Base-by-base conservation (phyloP, 2,329 filamentous ascomycete species). In the Neopestalotiopsis sp. region DNA sequence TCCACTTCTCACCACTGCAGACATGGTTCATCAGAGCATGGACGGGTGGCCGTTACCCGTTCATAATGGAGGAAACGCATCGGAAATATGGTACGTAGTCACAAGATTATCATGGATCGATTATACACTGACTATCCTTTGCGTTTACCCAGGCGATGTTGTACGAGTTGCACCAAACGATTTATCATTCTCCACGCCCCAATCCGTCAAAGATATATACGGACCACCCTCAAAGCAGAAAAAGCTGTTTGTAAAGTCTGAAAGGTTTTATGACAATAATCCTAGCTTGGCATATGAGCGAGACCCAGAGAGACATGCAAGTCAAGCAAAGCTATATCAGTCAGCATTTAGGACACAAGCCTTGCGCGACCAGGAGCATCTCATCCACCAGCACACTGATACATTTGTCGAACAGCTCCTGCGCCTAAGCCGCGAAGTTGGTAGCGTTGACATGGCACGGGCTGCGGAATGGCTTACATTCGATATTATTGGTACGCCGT, bases 81-180 rank as follows among this genome's bases (percentile, higher is more conserved):
- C 30, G 34, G n/a, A 38, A 38, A 24, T 30, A 65, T 13, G 38
- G 38, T 32, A 20, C 53, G 34, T 65, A 13, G 10, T 1, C 12
- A 1, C 5, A 13, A 17, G 4, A 7, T 30, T 30, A 53, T n/a
- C 5, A 59, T 14, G 49, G 17, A 28, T 30, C 28, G 20, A 59
- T 30, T 1, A 2, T 49, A 72, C 56, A 72, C 12, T 75, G 73
- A 73, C 70, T 67, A 57, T 62, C 69, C 17, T 66, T 66, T 65
- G 53, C 24, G 32, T 70, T 68, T 42, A 67, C 42, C 5, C 40
- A 77, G 83, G 83, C 7, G 73, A 75, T 1, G 76, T 85, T 1
- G 80, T 86, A 14, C 81, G 84, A 6, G 71, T 82, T 34, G 77
- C 77, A 2, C 83, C 84, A 0, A 76, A 81, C 61, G 80, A 84